Evolutionary conservation across 2,329 filamentous ascomycete genomes (phyloP).

Genomic region (Trichoderma sp.): DNA sequence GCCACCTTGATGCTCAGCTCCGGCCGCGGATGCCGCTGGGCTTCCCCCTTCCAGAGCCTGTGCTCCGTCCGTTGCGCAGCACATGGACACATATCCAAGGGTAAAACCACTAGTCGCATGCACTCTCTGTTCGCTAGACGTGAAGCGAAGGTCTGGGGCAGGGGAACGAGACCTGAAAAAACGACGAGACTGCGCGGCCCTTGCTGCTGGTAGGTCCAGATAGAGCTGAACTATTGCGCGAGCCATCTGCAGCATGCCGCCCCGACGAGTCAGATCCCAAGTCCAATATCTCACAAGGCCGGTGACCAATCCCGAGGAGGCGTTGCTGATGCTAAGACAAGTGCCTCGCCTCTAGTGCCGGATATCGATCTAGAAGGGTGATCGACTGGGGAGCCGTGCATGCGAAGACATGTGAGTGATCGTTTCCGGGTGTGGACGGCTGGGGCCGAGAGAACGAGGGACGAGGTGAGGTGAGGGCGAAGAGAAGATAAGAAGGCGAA

Average conservation of each 20-base stretch:
- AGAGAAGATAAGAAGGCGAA: background rate
- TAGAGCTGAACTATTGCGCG: slow-evolving; percentile 24
- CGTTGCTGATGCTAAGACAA: background rate
- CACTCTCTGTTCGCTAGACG: background rate
- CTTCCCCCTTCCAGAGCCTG: background rate
- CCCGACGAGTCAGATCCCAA: slow-evolving; percentile 12
- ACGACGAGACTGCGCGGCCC: background rate
- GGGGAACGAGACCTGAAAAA: background rate
- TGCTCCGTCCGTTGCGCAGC: background rate
- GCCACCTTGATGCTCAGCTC: slow-evolving; percentile 21
- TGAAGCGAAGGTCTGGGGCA: background rate
- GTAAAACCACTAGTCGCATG: slow-evolving; percentile 13
- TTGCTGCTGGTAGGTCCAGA: background rate
- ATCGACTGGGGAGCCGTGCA: background rate
- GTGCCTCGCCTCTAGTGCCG: slow-evolving; percentile 15
- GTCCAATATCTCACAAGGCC: slow-evolving; percentile 8
- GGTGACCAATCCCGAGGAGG: slow-evolving; percentile 15
- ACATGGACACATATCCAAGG: background rate
- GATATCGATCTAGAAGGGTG: slow-evolving; percentile 8
- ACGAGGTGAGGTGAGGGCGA: background rate
- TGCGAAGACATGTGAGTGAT: slow-evolving; percentile 1
- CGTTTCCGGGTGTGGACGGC: background rate
- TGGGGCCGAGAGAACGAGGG: background rate
- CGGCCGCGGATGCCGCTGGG: background rate
- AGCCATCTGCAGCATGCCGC: slow-evolving; percentile 25